Percentiles rank a stretch among this genome's conserved stretches.
phyloP scores from a whole-genome alignment of 345 rosid species.

The Pugionium cornutum region DNA sequence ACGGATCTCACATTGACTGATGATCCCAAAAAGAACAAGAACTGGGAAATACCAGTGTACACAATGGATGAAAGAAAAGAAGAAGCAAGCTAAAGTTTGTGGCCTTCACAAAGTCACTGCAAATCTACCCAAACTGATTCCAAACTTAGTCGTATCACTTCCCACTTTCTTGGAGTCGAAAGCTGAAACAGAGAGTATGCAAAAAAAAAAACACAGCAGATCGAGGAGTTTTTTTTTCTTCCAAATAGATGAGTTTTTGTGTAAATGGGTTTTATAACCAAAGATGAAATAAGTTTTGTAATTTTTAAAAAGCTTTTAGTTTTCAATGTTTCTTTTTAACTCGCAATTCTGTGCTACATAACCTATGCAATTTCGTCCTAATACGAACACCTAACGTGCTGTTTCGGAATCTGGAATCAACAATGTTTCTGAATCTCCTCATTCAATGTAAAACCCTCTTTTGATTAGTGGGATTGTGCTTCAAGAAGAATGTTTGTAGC shows the following conservation, averaged over 20 bases:
- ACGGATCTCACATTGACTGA: constrained; percentile 78
- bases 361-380: constrained; percentile 19
- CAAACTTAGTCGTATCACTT: neutral
- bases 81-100: constrained; percentile 41
- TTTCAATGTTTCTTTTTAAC: neutral
- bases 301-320: too few relatives aligned
- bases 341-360: constrained; percentile 30
- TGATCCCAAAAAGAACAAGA: constrained; percentile 91
- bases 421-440: constrained; percentile 23
- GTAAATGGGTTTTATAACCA: constrained; percentile 19
- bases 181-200: neutral
- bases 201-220: too few relatives aligned
- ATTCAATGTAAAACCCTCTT: neutral
- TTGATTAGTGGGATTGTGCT: constrained; percentile 60
- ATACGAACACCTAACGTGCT: neutral
- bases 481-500: constrained; percentile 95
- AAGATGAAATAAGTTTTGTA: constrained; percentile 5
- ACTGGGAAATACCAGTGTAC: constrained; percentile 86
- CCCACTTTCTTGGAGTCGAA: neutral
- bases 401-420: neutral
- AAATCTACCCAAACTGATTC: neutral
- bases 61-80: constrained; percentile 49
- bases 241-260: neutral
- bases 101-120: constrained; percentile 16
- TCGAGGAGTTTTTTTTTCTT: too few relatives aligned